Evolutionary conservation across 2,329 filamentous ascomycete genomes (phyloP).

Genomic region (Epichloe glyceriae): DNA sequence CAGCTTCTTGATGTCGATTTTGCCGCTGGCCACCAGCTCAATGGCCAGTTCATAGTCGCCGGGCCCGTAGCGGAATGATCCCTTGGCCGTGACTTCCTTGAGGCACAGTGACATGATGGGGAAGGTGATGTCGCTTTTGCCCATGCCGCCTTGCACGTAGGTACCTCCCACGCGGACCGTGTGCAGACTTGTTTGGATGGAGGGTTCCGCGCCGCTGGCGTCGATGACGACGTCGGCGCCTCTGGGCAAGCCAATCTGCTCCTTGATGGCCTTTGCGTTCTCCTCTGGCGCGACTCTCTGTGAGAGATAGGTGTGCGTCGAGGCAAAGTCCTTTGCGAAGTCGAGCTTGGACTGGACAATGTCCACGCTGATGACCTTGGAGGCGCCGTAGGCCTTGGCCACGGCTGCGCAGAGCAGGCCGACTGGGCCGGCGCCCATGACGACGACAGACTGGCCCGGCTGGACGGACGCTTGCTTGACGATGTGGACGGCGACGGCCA

Average conservation of each 20-base stretch:
- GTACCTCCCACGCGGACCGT: conserved; percentile 57
- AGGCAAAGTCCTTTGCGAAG: conserved; percentile 61
- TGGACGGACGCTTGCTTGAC: conserved; percentile 58
- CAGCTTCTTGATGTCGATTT: conserved; percentile 70
- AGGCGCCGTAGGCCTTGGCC: conserved; percentile 72
- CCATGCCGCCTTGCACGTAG: conserved; percentile 85
- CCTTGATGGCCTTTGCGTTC: conserved; percentile 57
- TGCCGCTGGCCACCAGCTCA: conserved; percentile 58
- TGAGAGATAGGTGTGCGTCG: conserved; percentile 58
- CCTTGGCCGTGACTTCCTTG: conserved; percentile 79
- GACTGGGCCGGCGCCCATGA: conserved; percentile 80
- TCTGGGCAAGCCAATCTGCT: conserved; percentile 46
- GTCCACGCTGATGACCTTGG: conserved; percentile 75
- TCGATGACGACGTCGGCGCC: conserved; percentile 73
- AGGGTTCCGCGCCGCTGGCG: conserved; percentile 65
- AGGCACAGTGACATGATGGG: conserved; percentile 82
- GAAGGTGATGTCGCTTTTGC: conserved; percentile 74
- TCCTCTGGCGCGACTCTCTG: conserved; percentile 51
- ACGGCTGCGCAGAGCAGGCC: conserved; percentile 81
- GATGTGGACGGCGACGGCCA: conserved; percentile 78
- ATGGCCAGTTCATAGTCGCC: conserved; percentile 82
- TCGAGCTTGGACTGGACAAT: conserved; percentile 68
- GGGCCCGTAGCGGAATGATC: conserved; percentile 78
- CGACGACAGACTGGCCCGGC: conserved; percentile 65
- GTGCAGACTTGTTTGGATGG: conserved; percentile 63